These are phyloP conservation scores for Hondaea fermentalgiana DNA, from an alignment of 108 stramenopile genomes.

Conservation along the genomic window DNA sequence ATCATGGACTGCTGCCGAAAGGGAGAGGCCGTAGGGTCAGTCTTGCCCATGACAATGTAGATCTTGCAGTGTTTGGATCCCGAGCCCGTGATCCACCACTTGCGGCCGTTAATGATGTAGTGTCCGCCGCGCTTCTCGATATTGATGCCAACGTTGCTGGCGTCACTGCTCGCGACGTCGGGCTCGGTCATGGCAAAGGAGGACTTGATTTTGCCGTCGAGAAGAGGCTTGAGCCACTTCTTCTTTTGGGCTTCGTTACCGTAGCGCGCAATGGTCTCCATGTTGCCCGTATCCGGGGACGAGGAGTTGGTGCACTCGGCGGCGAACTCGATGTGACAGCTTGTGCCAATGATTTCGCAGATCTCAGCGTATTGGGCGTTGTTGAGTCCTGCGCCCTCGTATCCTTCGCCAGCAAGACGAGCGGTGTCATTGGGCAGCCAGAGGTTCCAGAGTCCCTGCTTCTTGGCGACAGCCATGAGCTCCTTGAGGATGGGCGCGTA, in stretches of 20 bases:
- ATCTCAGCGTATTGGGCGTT: conserved; percentile 70
- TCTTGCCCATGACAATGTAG: conserved; percentile 34
- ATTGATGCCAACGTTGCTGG: conserved; percentile 63
- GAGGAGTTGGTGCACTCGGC: conserved; percentile 10
- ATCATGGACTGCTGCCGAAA: conserved; percentile 27
- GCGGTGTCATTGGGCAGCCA: conserved; percentile 52
- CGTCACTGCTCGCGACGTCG: conserved; percentile 75
- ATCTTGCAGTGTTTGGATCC: conserved; percentile 77
- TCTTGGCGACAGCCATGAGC: conserved; percentile 58
- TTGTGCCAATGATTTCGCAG: conserved; percentile 78
- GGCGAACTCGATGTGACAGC: neutral
- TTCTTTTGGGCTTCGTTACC: conserved; percentile 64
- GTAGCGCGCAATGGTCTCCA: conserved; percentile 85
- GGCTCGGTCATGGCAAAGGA: conserved; percentile 93
- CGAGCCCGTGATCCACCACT: conserved; percentile 52
- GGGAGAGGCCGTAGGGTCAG: too few species aligned
- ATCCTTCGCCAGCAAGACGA: conserved; percentile 15
- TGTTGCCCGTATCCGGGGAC: conserved; percentile 95
- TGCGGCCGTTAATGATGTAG: conserved; percentile 6
- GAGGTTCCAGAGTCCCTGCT: conserved; percentile 76
- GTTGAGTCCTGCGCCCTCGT: conserved; percentile 36
- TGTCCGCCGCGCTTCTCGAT: neutral
- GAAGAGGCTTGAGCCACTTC: conserved; percentile 62
- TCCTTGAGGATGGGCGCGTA: conserved; percentile 41
- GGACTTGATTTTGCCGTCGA: conserved; percentile 69